Evolutionary conservation across 106 monocot species (phyloP).

Genomic region (Narthecium ossifragum): DNA sequence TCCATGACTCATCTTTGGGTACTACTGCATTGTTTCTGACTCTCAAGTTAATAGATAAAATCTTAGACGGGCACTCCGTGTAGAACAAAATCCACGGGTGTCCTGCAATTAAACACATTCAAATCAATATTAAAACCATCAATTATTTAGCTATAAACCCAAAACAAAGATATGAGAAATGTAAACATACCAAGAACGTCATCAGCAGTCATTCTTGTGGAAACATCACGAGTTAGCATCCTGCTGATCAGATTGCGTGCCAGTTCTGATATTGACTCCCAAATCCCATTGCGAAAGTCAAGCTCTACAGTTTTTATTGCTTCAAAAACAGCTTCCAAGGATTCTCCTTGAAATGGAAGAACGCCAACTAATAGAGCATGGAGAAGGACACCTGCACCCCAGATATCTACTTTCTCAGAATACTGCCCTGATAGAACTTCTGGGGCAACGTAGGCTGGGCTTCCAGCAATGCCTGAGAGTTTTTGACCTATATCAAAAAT

Average conservation of each 20-base stretch:
- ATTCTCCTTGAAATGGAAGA: slow-evolving; percentile 78
- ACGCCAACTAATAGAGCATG: slow-evolving; percentile 70
- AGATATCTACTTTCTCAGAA: slow-evolving; percentile 86
- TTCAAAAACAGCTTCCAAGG: slow-evolving; percentile 71
- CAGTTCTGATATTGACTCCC: slow-evolving; percentile 60
- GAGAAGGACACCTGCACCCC: slow-evolving; percentile 87
- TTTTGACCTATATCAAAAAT: slow-evolving; percentile 63
- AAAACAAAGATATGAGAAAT: neutral
- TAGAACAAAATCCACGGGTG: slow-evolving; percentile 88
- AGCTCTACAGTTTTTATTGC: slow-evolving; percentile 71
- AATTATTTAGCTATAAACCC: neutral
- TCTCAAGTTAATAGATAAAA: slow-evolving; percentile 15
- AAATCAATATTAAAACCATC: neutral
- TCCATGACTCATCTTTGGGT: slow-evolving; percentile 16
- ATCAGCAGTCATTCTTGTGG: slow-evolving; percentile 60
- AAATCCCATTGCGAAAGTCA: slow-evolving; percentile 43
- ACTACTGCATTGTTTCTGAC: slow-evolving; percentile 6
- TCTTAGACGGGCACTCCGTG: slow-evolving; percentile 42
- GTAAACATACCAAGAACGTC: slow-evolving; percentile 59
- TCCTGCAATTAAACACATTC: slow-evolving; percentile 32
- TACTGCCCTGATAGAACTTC: slow-evolving; percentile 85
- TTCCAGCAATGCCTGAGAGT: slow-evolving; percentile 81
- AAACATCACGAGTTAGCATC: slow-evolving; percentile 78
- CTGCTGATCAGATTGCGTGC: slow-evolving; percentile 60
- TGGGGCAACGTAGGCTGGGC: slow-evolving; percentile 96